Conservation (phyloP, 2,329 filamentous ascomycete species). For the Rhinocladiella mackenziei region DNA sequence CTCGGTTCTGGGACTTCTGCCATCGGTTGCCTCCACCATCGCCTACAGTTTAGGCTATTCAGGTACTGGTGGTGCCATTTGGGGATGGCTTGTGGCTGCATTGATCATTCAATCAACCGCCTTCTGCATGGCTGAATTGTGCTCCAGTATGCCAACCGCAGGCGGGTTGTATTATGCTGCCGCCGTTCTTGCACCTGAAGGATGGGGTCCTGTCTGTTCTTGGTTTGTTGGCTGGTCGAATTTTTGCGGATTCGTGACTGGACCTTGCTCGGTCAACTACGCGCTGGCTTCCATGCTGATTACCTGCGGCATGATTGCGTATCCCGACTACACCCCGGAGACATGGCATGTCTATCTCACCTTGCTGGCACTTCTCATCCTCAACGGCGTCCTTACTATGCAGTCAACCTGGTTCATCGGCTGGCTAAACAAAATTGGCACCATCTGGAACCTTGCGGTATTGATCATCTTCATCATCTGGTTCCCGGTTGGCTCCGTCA, state of each 20-base stretch:
- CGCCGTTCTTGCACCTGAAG: conserved; percentile 36
- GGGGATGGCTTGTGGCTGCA: conserved; percentile 36
- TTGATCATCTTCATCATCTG: conserved; percentile 36
- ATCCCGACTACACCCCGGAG: conserved; percentile 34
- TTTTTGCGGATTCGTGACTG: conserved; percentile 33
- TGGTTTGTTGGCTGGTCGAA: conserved; percentile 35
- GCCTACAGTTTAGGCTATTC: conserved; percentile 36
- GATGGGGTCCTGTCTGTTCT: conserved; percentile 24
- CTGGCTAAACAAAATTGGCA: conserved; percentile 35
- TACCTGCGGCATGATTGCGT: conserved; percentile 34
- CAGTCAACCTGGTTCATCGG: conserved; percentile 37
- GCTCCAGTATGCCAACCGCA: conserved; percentile 35
- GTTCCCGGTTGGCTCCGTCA: conserved; percentile 36
- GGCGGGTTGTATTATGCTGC: conserved; percentile 35
- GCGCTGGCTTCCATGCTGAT: conserved; percentile 36
- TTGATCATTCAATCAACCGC: conserved; percentile 35
- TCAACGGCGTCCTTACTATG: conserved; percentile 36
- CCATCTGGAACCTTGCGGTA: conserved; percentile 32
- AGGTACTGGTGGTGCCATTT: conserved; percentile 31
- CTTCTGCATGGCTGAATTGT: conserved; percentile 37
- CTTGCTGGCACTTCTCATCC: conserved; percentile 32
- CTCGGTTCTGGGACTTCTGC: conserved; percentile 37
- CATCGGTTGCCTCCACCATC: conserved; percentile 39
- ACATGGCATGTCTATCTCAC: conserved; percentile 37
- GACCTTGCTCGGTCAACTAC: conserved; percentile 36